Conservation (phyloP, 768 basidiomycete genomes). For the Boletus rubescentipes region DNA sequence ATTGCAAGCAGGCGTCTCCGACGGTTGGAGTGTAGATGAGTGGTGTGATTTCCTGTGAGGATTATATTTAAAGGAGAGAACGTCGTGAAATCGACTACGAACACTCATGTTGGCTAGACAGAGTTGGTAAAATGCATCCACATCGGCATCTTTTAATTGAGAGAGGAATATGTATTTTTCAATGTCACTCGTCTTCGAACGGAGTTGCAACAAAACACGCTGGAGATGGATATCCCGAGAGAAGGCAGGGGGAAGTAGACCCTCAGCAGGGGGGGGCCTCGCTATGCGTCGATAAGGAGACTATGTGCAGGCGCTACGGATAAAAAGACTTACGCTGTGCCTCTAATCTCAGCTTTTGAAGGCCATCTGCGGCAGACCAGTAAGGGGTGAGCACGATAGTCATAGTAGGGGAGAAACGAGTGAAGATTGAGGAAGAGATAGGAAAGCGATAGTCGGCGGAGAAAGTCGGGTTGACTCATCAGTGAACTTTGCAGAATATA, state of each 20-base stretch:
- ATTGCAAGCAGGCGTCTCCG: constrained; percentile 86
- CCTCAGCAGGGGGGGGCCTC: constrained; percentile 45
- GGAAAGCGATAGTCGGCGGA: constrained; percentile 4
- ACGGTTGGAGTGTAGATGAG: constrained; percentile 93
- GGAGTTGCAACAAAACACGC: constrained; percentile 68
- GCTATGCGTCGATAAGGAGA: constrained; percentile 31
- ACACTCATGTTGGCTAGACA: constrained; percentile 63
- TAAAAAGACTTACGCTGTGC: constrained; percentile 44
- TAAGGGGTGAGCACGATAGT: constrained; percentile 69
- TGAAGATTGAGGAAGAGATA: background rate
- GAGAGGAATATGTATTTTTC: constrained; percentile 88
- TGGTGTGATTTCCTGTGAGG: constrained; percentile 56
- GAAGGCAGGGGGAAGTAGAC: constrained; percentile 60
- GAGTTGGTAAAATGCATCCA: constrained; percentile 74
- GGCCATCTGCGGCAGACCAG: constrained; percentile 56
- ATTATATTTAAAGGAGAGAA: background rate
- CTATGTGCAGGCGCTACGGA: background rate
- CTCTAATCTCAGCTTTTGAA: constrained; percentile 66
- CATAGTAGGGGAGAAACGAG: constrained; percentile 33
- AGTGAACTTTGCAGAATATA: background rate
- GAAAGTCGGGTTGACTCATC: constrained; percentile 5
- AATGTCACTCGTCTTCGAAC: constrained; percentile 68
- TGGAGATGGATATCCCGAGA: constrained; percentile 50
- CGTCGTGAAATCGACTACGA: constrained; percentile 1
- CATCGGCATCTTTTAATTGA: constrained; percentile 70